Percentiles rank a stretch among this genome's conserved stretches.
These are phyloP conservation scores for Hysterium pulicare DNA, from an alignment of 2,329 filamentous ascomycete species.

Conservation along the genomic window DNA sequence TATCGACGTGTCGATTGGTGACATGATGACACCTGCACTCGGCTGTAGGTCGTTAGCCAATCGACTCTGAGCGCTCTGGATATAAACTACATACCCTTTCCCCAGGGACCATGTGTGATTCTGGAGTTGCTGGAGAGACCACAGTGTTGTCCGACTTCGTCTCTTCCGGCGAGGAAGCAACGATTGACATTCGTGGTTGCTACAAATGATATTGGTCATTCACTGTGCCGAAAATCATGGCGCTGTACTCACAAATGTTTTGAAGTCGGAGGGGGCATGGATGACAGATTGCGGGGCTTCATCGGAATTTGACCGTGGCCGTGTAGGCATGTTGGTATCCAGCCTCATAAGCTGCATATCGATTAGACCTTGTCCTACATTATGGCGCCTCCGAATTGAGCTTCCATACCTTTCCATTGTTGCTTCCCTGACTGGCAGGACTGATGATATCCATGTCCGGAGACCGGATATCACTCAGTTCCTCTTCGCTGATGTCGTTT, in stretches of 20 bases:
- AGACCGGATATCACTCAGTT: slow-evolving; percentile 37
- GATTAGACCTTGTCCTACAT: slow-evolving; percentile 12
- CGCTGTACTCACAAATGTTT: slow-evolving; percentile 62
- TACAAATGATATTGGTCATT: slow-evolving; percentile 18
- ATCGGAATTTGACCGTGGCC: slow-evolving; percentile 53
- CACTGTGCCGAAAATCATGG: slow-evolving; percentile 19
- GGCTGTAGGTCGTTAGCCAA: slow-evolving; percentile 31
- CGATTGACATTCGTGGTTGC: slow-evolving; percentile 3
- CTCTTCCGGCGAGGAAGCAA: slow-evolving; percentile 10
- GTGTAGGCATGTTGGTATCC: slow-evolving; percentile 42
- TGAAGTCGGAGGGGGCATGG: slow-evolving; percentile 81
- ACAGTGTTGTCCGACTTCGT: slow-evolving; percentile 35
- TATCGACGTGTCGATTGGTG: slow-evolving; percentile 72
- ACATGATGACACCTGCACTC: slow-evolving; percentile 52
- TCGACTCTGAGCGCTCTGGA: slow-evolving; percentile 18
- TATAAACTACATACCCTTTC: slow-evolving; percentile 30
- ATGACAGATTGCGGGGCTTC: slow-evolving; percentile 88
- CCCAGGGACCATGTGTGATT: slow-evolving; percentile 36
- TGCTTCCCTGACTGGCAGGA: slow-evolving; percentile 30
- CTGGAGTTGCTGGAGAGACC: slow-evolving; percentile 35
- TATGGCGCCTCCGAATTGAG: not conserved
- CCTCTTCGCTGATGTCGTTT: slow-evolving; percentile 41
- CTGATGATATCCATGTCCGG: slow-evolving; percentile 33
- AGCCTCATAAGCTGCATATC: slow-evolving; percentile 40
- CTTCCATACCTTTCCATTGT: slow-evolving; percentile 26